Evolutionary conservation across 331 rosid species (phyloP).

Genomic region (Acacia concinna): DNA sequence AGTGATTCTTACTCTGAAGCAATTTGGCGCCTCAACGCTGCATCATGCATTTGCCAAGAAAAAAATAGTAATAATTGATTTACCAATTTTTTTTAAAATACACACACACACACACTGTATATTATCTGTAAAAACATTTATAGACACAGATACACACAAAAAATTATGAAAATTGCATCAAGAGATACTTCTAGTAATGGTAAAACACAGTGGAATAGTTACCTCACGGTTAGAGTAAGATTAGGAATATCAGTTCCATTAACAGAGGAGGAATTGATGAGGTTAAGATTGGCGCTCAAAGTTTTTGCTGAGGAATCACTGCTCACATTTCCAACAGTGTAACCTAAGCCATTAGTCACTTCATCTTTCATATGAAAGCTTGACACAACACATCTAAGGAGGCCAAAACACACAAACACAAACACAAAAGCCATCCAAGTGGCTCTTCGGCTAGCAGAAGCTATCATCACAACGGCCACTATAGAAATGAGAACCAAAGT

Average conservation of each 20-base stretch:
- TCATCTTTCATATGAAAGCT: not conserved
- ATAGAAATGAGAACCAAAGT: not conserved
- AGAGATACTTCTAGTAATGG: not conserved
- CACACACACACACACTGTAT: too few species aligned
- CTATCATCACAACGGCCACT: not conserved
- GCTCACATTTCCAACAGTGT: constrained; percentile 39
- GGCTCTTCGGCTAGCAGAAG: not conserved
- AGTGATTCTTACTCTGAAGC: constrained; percentile 61
- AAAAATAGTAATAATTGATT: too few species aligned
- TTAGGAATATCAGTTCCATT: constrained; percentile 62
- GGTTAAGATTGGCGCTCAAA: constrained; percentile 57
- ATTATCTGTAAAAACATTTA: too few species aligned
- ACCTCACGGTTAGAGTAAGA: constrained; percentile 65
- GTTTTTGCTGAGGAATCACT: constrained; percentile 25
- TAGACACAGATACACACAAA: too few species aligned
- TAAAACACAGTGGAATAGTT: not conserved
- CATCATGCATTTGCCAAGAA: not conserved
- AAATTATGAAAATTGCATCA: not conserved
- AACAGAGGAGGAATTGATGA: constrained; percentile 49
- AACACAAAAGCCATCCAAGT: not conserved
- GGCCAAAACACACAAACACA: not conserved
- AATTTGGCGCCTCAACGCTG: constrained; percentile 59
- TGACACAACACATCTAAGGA: not conserved
- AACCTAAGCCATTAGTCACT: constrained; percentile 26
- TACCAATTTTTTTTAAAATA: too few species aligned